Evolutionary conservation across 2,329 filamentous ascomycete species (phyloP), one percentile per base, ranked within the genome.

Genomic region (Cercospora sp.): DNA sequence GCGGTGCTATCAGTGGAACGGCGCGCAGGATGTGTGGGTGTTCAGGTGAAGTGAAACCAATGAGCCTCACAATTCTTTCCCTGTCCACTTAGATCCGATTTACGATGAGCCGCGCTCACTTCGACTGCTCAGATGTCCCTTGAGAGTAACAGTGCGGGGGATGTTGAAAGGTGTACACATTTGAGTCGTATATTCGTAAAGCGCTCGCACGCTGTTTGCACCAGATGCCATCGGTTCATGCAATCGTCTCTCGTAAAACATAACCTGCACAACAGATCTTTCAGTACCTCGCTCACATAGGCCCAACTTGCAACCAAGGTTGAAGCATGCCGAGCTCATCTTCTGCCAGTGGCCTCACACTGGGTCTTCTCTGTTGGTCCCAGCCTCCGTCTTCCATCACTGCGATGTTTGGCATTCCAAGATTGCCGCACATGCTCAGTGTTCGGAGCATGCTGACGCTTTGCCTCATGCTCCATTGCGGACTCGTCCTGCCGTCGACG

Each of bases 361-460:
- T 72, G 18, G 69, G 71, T 21, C 70, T 61, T 9, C 70, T 61
- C 59, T 71, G 70, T 51, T 66, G 62, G 40, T 57, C 62, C 62
- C 62, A 64, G 12, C 62, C 61, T 24, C 63, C 69, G 16, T 72
- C 70, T 16, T 71, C 71, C 61, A 69, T 63, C 21, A 70, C 63
- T 2, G 67, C 61, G 3, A 73, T 66, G n/a, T 66, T 61, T 13
- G 75, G 75, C 73, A 78, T 74, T 5, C 75, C 74, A 28, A 77
- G 63, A 12, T 65, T 71, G 3, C 75, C 76, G 30, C 71, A 72
- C 72, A 77, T 72, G 9, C 69, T 73, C 45, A 78, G 66, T 7
- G 72, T 74, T 40, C 76, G 64, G 32, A 78, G 61, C 76, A 78
- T 77, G 6, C 72, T 73, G 2, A 77, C 69, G 2, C 72, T 73